phyloP scores from a whole-genome alignment of 148 eudicot species.

The Linanthus parryae region DNA sequence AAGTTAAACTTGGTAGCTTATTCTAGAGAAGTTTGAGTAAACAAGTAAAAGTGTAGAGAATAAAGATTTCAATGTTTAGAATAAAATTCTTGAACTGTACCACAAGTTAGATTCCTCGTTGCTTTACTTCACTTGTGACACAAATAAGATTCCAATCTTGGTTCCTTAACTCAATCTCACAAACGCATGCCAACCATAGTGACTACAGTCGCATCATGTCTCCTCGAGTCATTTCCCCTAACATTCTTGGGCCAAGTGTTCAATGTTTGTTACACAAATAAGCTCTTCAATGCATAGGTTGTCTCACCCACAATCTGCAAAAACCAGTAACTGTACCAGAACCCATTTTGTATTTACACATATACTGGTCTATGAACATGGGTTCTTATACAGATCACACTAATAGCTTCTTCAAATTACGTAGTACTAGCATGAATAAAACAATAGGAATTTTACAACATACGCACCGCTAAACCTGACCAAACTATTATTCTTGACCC shows the following conservation, averaged over 20 bases:
- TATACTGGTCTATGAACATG: too few relatives aligned
- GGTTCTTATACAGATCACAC: not conserved
- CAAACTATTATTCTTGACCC: not conserved
- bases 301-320: not conserved
- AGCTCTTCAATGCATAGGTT: not conserved
- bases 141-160: not conserved
- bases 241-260: not conserved
- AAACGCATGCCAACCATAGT: not conserved
- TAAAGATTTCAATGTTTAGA: too few relatives aligned
- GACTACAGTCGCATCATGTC: not conserved
- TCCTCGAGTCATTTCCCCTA: not conserved
- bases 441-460: not conserved
- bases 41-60: too few relatives aligned
- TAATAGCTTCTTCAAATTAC: not conserved
- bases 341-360: not conserved
- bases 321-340: not conserved
- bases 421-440: too few relatives aligned
- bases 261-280: too few relatives aligned
- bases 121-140: too few relatives aligned
- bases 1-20: too few relatives aligned
- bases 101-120: too few relatives aligned
- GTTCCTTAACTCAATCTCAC: not conserved
- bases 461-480: not conserved
- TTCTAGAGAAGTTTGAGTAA: too few relatives aligned
- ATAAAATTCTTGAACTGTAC: too few relatives aligned